Percentiles rank a stretch among this genome's conserved stretches.
phyloP scores from a whole-genome alignment of 2,329 filamentous ascomycete species.

The Escovopsis weberi region DNA sequence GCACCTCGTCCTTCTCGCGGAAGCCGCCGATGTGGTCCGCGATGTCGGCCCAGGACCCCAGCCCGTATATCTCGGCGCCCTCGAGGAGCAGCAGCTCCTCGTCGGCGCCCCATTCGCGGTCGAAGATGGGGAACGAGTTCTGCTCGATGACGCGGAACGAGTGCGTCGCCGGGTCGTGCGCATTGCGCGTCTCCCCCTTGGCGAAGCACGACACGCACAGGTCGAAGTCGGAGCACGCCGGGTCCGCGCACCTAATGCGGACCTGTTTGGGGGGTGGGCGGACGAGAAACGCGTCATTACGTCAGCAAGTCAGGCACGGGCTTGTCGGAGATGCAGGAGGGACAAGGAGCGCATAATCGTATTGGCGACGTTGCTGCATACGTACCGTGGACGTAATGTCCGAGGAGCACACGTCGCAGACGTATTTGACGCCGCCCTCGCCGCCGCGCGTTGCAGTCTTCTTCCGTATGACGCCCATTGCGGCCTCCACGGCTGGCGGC shows the following conservation, averaged over 20 bases:
- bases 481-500: slow-evolving; percentile 1
- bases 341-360: slow-evolving; percentile 4
- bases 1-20: slow-evolving; percentile 85
- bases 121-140: slow-evolving; percentile 94
- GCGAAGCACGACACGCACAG: slow-evolving; percentile 93
- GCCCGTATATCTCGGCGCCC: slow-evolving; percentile 87
- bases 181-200: slow-evolving; percentile 62
- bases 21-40: slow-evolving; percentile 96
- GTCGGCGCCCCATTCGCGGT: slow-evolving; percentile 89
- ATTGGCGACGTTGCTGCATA: too few species aligned
- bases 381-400: slow-evolving; percentile 93
- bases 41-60: slow-evolving; percentile 96
- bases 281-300: slow-evolving; percentile 2
- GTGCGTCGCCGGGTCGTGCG: slow-evolving; percentile 77
- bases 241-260: slow-evolving; percentile 79
- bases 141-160: slow-evolving; percentile 92
- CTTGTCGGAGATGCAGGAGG: slow-evolving; percentile 4
- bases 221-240: slow-evolving; percentile 82
- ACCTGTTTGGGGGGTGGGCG: slow-evolving; percentile 41
- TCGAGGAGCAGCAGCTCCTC: slow-evolving; percentile 89
- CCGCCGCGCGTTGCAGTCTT: slow-evolving; percentile 77
- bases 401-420: slow-evolving; percentile 91
- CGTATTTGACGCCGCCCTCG: slow-evolving; percentile 85
- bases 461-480: slow-evolving; percentile 94
- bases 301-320: slow-evolving; percentile 6